Evolutionary conservation across 805 yeast species (phyloP), one percentile per base, ranked within the genome.

Genomic region (Lachancea dasiensis): DNA sequence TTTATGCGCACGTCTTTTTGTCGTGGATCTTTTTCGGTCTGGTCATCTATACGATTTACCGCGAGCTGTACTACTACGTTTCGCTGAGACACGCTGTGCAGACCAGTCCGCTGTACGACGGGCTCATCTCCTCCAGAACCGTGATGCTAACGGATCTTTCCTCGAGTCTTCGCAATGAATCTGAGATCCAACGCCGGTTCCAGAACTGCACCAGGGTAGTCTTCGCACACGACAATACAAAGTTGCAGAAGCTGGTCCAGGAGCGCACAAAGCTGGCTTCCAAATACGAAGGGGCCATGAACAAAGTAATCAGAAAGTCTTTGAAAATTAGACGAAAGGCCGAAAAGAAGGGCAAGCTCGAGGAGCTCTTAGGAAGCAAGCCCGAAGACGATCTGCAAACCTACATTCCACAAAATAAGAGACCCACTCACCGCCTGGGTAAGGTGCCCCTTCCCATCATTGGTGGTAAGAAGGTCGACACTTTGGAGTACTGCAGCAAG

Each of bases 381-480:
- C 79, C 82, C 3, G 71, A 67, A 37, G 69, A 78, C 52, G 79
- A 72, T 44, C 51, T 79, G 33, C 67, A 70, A 45, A 68, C 77
- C 30, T 86, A 84, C 58, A 76, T 86, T 44, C 71, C 74, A 4
- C 67, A 64, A 34, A 81, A 82, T 62, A 87, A 86, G 67, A 74
- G 90, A 50, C 97, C 97, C 33, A 80, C 85, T 23, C 90, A 86
- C 62, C 75, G 75, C 46, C 70, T 86, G 51, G 76, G 76, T 39
- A 56, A 59, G 32, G 46, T 36, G 24, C 46, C 40, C 27, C 30
- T 74, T 52, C 77, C 77, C 40, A 61, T 83, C 41, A 49, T 34
- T 27, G 69, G 81, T 49, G 95, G 96, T 42, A 63, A 83, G 63
- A 89, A 89, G 64, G 95, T 89, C 39, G 81, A 81, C 51, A 82